Evolutionary conservation across 2,329 filamentous ascomycete species (phyloP).

Genomic region (Coniochaeta sp.): DNA sequence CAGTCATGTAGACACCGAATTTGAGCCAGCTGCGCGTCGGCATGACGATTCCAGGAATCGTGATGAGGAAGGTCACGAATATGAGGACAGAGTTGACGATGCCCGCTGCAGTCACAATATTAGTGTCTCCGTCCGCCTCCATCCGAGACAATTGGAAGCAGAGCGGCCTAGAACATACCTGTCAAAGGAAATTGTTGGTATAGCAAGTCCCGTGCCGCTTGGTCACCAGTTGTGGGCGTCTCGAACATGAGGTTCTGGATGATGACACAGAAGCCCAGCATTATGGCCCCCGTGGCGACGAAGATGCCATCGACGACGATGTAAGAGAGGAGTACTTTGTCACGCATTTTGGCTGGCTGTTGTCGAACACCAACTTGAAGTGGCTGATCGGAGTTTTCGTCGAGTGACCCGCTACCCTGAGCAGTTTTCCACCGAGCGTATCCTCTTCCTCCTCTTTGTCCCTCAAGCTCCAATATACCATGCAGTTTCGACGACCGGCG

Average conservation of each 20-base stretch:
- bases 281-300: constrained; percentile 43
- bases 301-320: constrained; percentile 42
- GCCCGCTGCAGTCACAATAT: constrained; percentile 39
- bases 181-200: constrained; percentile 46
- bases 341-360: constrained; percentile 35
- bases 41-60: constrained; percentile 64
- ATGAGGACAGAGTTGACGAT: constrained; percentile 67
- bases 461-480: constrained; percentile 4
- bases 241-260: constrained; percentile 38
- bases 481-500: constrained; percentile 28
- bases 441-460: constrained; percentile 5
- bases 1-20: constrained; percentile 55
- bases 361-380: constrained; percentile 13
- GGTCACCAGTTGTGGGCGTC: constrained; percentile 32
- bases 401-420: constrained; percentile 1
- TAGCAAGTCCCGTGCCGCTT: constrained; percentile 43
- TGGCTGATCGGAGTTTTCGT: constrained; percentile 1
- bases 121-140: not conserved
- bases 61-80: constrained; percentile 61
- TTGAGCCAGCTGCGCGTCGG: constrained; percentile 64
- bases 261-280: constrained; percentile 47
- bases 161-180: constrained; percentile 19
- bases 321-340: constrained; percentile 45
- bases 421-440: constrained; percentile 3
- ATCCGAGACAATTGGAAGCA: not conserved